Conservation (phyloP, 208 protist genomes). For the Paratrypanosoma confusum region DNA sequence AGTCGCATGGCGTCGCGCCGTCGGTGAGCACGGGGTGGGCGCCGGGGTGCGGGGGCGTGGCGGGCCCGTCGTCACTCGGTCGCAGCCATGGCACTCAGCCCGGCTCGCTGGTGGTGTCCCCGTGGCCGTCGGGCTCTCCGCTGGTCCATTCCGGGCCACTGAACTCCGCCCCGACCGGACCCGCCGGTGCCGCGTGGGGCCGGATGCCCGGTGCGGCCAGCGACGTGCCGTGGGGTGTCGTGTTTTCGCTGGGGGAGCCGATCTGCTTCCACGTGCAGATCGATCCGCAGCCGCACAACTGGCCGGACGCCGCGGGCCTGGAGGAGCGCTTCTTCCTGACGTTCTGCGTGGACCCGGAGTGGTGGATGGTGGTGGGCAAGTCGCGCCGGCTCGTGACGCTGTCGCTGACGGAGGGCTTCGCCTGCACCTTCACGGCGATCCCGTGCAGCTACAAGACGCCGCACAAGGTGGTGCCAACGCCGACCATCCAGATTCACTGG, state of each 20-base stretch:
- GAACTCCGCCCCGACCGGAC: too few species aligned
- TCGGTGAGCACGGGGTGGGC: too few species aligned
- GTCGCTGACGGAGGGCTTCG: conserved; percentile 56
- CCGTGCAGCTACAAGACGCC: conserved; percentile 15
- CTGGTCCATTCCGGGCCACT: too few species aligned
- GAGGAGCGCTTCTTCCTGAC: conserved; percentile 71
- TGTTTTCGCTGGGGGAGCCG: conserved; percentile 63
- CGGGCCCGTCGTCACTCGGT: too few species aligned
- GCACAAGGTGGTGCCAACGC: conserved; percentile 25
- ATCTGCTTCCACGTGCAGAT: conserved; percentile 61
- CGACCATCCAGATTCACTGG: conserved; percentile 53
- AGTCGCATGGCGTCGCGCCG: too few species aligned
- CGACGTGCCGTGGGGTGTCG: conserved; percentile 31
- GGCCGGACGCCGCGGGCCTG: conserved; percentile 46
- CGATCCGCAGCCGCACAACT: conserved; percentile 66
- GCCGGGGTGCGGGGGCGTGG: too few species aligned
- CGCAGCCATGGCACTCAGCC: too few species aligned
- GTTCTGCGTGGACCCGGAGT: conserved; percentile 40
- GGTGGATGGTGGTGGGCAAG: conserved; percentile 76
- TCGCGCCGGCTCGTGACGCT: conserved; percentile 50
- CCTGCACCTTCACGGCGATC: conserved; percentile 59
- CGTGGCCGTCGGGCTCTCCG: too few species aligned
- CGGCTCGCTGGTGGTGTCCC: too few species aligned
- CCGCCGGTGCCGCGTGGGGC: too few species aligned
- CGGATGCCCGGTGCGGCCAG: conserved; percentile 21